A percentile compares a stretch with the other conserved stretches of the same genome.
phyloP scores from a whole-genome alignment of 169 alveolate genomes.

The Cytauxzoon felis region DNA sequence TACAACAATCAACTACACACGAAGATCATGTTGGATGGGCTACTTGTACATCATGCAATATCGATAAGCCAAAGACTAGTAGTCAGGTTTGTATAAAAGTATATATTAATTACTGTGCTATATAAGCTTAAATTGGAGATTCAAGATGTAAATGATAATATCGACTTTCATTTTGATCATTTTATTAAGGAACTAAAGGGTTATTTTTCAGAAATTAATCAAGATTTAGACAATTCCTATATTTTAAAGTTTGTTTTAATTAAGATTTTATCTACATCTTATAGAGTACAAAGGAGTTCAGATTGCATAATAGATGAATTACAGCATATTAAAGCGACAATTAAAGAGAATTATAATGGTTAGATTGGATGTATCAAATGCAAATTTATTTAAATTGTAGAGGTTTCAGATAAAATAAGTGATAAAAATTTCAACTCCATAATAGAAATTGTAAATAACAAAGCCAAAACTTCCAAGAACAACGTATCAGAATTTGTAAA shows the following conservation, averaged over 20 bases:
- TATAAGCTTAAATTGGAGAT: constrained; percentile 21
- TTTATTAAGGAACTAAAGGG: constrained; percentile 13
- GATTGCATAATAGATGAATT: constrained; percentile 39
- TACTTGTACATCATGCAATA: constrained; percentile 5
- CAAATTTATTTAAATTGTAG: constrained; percentile 1
- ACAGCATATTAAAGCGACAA: constrained; percentile 36
- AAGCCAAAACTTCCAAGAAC: not conserved
- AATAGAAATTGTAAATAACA: not conserved
- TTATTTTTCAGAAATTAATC: constrained; percentile 3
- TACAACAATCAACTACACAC: no score
- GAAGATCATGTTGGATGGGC: constrained; percentile 28
- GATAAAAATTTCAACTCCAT: no score
- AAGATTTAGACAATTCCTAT: constrained; percentile 25
- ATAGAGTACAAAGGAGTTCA: constrained; percentile 21
- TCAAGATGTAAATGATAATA: constrained; percentile 48
- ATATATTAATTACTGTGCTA: not conserved
- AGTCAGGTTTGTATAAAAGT: constrained; percentile 5
- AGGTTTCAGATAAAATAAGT: no score
- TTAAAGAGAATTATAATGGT: constrained; percentile 36
- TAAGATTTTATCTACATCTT: not conserved
- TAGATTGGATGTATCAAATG: not conserved
- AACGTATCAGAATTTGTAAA: constrained; percentile 25
- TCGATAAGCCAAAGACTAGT: not conserved
- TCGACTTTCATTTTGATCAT: constrained; percentile 45
- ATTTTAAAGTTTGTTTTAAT: not conserved